Base-by-base conservation (phyloP, 2,329 filamentous ascomycete genomes). In the Trichoderma endophyticum region DNA sequence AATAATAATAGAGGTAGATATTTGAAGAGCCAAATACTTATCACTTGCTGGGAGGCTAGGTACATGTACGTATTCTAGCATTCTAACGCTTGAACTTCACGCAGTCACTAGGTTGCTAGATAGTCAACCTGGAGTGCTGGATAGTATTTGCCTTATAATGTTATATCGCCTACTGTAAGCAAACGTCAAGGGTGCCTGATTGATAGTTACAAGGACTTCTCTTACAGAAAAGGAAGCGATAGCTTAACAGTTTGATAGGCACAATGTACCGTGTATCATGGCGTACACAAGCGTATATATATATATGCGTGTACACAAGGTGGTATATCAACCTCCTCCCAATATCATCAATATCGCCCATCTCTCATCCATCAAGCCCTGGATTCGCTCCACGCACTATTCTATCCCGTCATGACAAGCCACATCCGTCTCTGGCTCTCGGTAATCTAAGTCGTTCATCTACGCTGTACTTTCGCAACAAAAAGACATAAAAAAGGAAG, bases 341-440 rank as follows among this genome's bases (percentile, higher is more conserved):
- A 43, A 0, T 4, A n/a, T 43, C 39, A 1, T 3, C 11, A 34
- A 34, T 14, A 56, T 48, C 14, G 18, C 48, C 12, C 32, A 26
- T 56, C 36, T 43, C 30, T 6, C 32, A 43, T 14, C 26, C 18
- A 15, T 39, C 54, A 32, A 68, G 8, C 4, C 65, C 48, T 67
- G 65, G 65, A 68, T 68, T 68, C 54, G 65, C 54, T 68, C 65
- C 65, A 21, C 54, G 26, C 56, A 36, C 21, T 68, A 43, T 68
- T 68, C 65, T 60, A 48, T 59, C 54, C 34, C 65, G 15, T 68
- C 65, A 24, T 59, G 12, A 24, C 36, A 51, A 69, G 34, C 30
- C 28, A 39, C 11, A 48, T 68, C 56, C 39, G 4, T 68, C 56
- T 61, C 36, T 61, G 48, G 36, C 56, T 30, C 26, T 69, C n/a